Evolutionary conservation across 179 eudicot species (phyloP).

Genomic region (Pouteria campechiana): DNA sequence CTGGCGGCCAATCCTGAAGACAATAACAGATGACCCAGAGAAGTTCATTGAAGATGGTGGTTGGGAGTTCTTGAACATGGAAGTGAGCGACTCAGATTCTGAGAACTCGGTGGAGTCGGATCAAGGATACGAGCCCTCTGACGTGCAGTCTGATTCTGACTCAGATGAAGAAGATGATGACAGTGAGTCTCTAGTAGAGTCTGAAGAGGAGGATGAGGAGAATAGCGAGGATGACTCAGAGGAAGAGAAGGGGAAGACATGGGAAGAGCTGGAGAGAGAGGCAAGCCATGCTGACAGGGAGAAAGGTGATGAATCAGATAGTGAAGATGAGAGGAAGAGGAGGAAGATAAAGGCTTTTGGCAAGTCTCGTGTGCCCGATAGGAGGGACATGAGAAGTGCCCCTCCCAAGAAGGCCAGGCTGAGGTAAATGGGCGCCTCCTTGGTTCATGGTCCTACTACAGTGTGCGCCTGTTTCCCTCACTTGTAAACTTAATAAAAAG

Average conservation of each 20-base stretch:
- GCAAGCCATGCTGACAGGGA: conserved; percentile 83
- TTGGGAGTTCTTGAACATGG: conserved; percentile 87
- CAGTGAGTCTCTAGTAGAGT: conserved; percentile 71
- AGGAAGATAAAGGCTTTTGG: conserved; percentile 68
- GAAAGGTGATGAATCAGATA: conserved; percentile 73
- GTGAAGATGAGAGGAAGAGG: conserved; percentile 76
- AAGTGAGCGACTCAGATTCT: conserved; percentile 72
- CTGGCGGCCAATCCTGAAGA: conserved; percentile 77
- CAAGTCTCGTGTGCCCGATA: conserved; percentile 47
- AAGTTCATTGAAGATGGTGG: conserved; percentile 76
- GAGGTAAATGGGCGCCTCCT: conserved; percentile 24
- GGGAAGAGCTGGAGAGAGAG: conserved; percentile 95
- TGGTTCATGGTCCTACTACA: neutral
- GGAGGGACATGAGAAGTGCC: conserved; percentile 34
- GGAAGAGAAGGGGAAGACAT: conserved; percentile 70
- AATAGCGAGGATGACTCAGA: conserved; percentile 46
- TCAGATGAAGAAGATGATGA: conserved; percentile 73
- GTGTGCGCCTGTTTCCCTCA: neutral
- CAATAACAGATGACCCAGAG: conserved; percentile 71
- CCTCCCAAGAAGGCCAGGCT: conserved; percentile 48
- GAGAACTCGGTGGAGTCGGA: conserved; percentile 62
- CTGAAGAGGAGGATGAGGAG: conserved; percentile 67
- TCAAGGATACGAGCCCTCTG: conserved; percentile 74
- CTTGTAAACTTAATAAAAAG: no score
- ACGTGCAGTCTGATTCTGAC: conserved; percentile 63